These are phyloP conservation scores for Raffaelea albimanens DNA, from an alignment of 2,329 filamentous ascomycete species.

Conservation along the genomic window DNA sequence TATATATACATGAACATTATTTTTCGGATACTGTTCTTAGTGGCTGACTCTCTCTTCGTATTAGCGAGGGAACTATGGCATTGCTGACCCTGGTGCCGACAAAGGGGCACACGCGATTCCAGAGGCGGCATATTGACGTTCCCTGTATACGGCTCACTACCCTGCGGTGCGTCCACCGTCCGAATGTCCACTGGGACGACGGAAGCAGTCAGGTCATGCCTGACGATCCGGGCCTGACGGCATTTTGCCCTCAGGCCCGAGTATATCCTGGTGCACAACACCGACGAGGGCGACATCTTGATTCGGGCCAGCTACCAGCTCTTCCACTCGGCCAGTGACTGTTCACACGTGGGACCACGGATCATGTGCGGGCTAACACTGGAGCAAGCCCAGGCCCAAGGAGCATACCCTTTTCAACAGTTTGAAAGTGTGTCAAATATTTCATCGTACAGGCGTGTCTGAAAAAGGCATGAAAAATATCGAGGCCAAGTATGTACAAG, in stretches of 20 bases:
- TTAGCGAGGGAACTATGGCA: slow-evolving; percentile 22
- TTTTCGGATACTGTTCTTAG: no score
- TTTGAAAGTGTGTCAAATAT: no score
- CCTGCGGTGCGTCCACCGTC: slow-evolving; percentile 29
- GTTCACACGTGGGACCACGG: slow-evolving; percentile 27
- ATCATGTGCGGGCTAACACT: slow-evolving; percentile 35
- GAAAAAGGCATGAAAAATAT: no score
- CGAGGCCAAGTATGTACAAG: no score
- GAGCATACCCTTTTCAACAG: no score
- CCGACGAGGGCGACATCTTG: slow-evolving; percentile 32
- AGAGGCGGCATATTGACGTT: slow-evolving; percentile 38
- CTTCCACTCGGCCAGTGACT: slow-evolving; percentile 34
- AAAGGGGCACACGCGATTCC: slow-evolving; percentile 35
- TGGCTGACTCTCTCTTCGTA: slow-evolving; percentile 2
- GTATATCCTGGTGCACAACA: slow-evolving; percentile 28
- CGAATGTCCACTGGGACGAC: slow-evolving; percentile 21
- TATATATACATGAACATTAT: no score
- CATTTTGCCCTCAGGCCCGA: slow-evolving; percentile 32
- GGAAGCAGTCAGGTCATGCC: slow-evolving; percentile 28
- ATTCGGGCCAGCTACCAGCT: slow-evolving; percentile 32
- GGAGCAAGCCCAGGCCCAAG: slow-evolving; percentile 5
- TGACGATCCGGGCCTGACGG: slow-evolving; percentile 31
- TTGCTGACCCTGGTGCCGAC: slow-evolving; percentile 30
- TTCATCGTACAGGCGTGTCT: no score
- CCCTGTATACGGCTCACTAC: slow-evolving; percentile 27